Evolutionary conservation across 2,329 filamentous ascomycete genomes (phyloP).

Genomic region (Monosporascus sp.): DNA sequence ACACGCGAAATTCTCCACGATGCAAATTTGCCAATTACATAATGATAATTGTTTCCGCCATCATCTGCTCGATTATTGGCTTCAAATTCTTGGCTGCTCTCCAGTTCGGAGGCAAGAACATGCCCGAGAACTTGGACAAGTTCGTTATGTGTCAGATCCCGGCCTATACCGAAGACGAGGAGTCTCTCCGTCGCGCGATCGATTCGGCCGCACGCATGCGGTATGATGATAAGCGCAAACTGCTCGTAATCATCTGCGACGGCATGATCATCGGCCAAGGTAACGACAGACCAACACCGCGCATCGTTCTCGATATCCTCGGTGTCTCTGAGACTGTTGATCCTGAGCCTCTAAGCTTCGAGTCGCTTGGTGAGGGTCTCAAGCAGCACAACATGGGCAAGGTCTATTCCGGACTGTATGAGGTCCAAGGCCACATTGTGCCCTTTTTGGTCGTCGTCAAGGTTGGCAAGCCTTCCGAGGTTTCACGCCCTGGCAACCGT

Average conservation of each 20-base stretch:
- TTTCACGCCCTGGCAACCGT: constrained; percentile 90
- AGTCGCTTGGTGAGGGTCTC: constrained; percentile 88
- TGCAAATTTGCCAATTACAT: constrained; percentile 90
- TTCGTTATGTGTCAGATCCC: constrained; percentile 98
- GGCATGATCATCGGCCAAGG: constrained; percentile 99
- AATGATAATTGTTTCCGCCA: constrained; percentile 74
- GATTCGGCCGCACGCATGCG: constrained; percentile 93
- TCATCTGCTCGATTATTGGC: constrained; percentile 75
- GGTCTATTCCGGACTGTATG: constrained; percentile 94
- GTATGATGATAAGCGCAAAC: constrained; percentile 97
- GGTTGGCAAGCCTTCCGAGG: constrained; percentile 95
- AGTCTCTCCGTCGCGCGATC: constrained; percentile 92
- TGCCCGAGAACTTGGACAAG: constrained; percentile 95
- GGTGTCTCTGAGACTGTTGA: constrained; percentile 92
- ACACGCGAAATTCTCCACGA: constrained; percentile 79
- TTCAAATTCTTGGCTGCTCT: constrained; percentile 98
- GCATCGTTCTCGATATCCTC: constrained; percentile 94
- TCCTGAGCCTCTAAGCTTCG: constrained; percentile 92
- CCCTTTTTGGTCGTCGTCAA: constrained; percentile 97
- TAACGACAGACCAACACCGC: constrained; percentile 90
- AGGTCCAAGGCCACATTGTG: constrained; percentile 96
- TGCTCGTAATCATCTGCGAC: constrained; percentile 87
- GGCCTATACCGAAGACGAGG: constrained; percentile 97
- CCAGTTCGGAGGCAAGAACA: constrained; percentile 85
- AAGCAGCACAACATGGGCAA: constrained; percentile 99